Base-by-base conservation (phyloP, 73 alveolate species). In the Paramecium biaurelia region DNA sequence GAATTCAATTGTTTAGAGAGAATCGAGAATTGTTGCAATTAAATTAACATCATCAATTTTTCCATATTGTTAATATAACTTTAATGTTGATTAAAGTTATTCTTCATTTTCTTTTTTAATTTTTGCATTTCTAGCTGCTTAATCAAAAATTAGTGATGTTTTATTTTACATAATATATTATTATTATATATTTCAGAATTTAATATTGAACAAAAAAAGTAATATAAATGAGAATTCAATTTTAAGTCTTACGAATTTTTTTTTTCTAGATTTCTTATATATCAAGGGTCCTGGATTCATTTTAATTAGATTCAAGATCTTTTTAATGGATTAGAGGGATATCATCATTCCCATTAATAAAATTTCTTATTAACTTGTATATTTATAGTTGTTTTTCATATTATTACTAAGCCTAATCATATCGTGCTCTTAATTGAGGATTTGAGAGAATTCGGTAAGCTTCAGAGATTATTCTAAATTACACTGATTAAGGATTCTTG, bases 251-350 rank as follows among this genome's bases (percentile, higher is more conserved):
- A 14, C 23, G 57, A 45, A 10, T 76, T 76, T 34, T 76, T 47
- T 56, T 53, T 85, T 85, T 57, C 63, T 49, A 34, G 32, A 58
- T 34, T 85, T 9, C 0, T 21, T 34, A 85, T 94, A 95, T 92
- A 95, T 96, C 93, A 95, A 96, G 82, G 95, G 96, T 86, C 96
- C 92, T 86, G 90, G 99, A 59, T 95, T 95, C 53, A 87, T 92
- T 20, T 88, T 82, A 12, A 97, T 93, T 18, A 98, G 98, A 35
- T 86, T 86, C 92, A 96, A 97, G 24, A 86, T 93, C 85, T 88
- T 96, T 85, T 96, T 97, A 30, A 74, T 68, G 57, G 76, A 93
- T 26, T 94, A 96, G 85, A 97, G 86, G 95, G 92, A 92, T 92
- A 20, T 92, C 34, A 4, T 9, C 68, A n/a, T 53, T 15, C 14